Conservation (phyloP, 371 early-diverging fungal species). For the Fennellomyces sp. region DNA sequence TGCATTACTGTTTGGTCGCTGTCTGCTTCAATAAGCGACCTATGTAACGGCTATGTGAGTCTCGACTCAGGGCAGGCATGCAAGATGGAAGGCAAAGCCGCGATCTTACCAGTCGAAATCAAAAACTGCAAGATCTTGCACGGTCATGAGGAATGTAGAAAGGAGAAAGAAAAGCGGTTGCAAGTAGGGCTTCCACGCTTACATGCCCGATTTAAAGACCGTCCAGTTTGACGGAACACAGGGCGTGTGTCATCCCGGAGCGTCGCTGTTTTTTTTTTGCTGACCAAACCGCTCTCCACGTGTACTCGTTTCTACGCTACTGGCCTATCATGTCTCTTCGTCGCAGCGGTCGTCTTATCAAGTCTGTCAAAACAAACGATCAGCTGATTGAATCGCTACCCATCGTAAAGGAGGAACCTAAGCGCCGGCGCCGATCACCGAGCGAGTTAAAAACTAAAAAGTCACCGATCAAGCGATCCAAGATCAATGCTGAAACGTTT, state of each 20-base stretch:
- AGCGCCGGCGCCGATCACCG: background rate
- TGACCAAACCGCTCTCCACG: background rate
- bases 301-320: background rate
- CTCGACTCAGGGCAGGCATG: background rate
- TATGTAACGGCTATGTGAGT: constrained; percentile 8
- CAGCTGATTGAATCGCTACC: background rate
- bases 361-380: background rate
- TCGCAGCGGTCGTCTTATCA: constrained; percentile 14
- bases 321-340: constrained; percentile 11
- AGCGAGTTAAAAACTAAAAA: background rate
- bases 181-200: too few relatives aligned
- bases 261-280: background rate
- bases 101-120: constrained; percentile 74
- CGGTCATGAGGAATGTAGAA: constrained; percentile 4
- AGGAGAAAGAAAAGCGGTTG: background rate
- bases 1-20: constrained; percentile 68
- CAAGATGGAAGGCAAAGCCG: background rate
- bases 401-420: background rate
- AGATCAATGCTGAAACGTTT: background rate
- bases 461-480: background rate
- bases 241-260: background rate
- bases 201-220: too few relatives aligned
- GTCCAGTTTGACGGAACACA: too few relatives aligned
- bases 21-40: constrained; percentile 77
- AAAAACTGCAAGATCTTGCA: constrained; percentile 57